Conservation (phyloP, 2,329 filamentous ascomycete genomes). For the Alternaria gansuensis region DNA sequence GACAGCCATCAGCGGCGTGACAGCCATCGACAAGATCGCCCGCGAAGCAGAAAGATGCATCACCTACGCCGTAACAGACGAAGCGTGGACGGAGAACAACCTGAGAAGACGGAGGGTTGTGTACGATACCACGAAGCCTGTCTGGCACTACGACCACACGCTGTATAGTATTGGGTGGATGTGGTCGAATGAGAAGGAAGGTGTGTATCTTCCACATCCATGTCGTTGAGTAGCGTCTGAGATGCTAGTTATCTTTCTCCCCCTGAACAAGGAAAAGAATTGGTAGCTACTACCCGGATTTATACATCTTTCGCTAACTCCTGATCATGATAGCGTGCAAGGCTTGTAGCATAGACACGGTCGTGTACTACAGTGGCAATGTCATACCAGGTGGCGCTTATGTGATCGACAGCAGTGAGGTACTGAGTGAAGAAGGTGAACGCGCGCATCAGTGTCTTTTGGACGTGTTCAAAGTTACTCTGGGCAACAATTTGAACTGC, state of each 20-base stretch:
- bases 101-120: slow-evolving; percentile 9
- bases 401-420: slow-evolving; percentile 14
- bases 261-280: too few species aligned
- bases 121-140: slow-evolving; percentile 8
- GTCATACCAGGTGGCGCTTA: slow-evolving; percentile 10
- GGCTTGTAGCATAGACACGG: not conserved
- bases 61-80: slow-evolving; percentile 1
- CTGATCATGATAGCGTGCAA: slow-evolving; percentile 2
- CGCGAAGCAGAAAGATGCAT: not conserved
- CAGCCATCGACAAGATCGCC: slow-evolving; percentile 10
- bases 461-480: slow-evolving; percentile 2
- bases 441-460: slow-evolving; percentile 10
- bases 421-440: slow-evolving; percentile 1
- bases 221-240: too few species aligned
- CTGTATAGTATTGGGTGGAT: slow-evolving; percentile 12
- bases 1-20: not conserved
- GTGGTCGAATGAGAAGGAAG: slow-evolving; percentile 6
- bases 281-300: too few species aligned
- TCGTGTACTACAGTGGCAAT: slow-evolving; percentile 10
- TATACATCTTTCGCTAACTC: not conserved
- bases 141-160: slow-evolving; percentile 5
- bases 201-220: not conserved
- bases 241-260: too few species aligned
- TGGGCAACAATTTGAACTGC: slow-evolving; percentile 11
- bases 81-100: slow-evolving; percentile 2